Evolutionary conservation across 169 alveolate genomes (phyloP), one percentile per base, ranked within the genome.

Genomic region (Cryptosporidium ubiquitum): DNA sequence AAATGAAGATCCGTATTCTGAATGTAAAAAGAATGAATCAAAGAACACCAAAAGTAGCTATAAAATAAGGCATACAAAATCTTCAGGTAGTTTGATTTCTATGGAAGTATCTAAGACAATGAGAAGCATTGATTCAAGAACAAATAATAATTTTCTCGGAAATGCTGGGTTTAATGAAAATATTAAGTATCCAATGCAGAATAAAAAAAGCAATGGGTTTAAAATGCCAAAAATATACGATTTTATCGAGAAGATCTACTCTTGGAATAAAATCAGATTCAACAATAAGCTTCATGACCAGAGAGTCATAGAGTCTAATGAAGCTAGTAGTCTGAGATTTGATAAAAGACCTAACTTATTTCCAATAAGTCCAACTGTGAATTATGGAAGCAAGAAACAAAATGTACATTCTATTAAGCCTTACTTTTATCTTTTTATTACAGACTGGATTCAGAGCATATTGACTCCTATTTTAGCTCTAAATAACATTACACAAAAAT

Each of bases 401-500:
- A 26, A n/a, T 10, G n/a, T 20, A 1, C 71, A 64, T n/a, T 64
- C 42, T 42, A 35, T 60, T 26, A 79, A 49, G 0, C 74, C 68
- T 5, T 58, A 23, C 26, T 79, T 79, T 9, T 37, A 79, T 79
- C 66, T 61, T n/a, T 58, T 79, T 42, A 79, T 79, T 47, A 79
- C 58, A 9, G 89, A 79, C 55, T 79, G 89, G 89, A 79, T 79
- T 20, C 66, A 40, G 6, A 39, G 29, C 7, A 79, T 79, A 44
- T 47, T 79, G 39, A 79, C 51, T 31, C 89, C 89, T 16, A 42
- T 64, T 42, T 37, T 35, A 9, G 47, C 31, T 4, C 18, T 61
- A n/a, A 79, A 79, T n/a, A 29, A 33, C n/a, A 33, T 64, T 33
- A 64, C 51, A 26, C 14, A 10, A n/a, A 61, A 33, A 5, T 31